These are phyloP conservation scores for Pleurotus tuoliensis DNA, from an alignment of 768 basidiomycete species.

Conservation along the genomic window DNA sequence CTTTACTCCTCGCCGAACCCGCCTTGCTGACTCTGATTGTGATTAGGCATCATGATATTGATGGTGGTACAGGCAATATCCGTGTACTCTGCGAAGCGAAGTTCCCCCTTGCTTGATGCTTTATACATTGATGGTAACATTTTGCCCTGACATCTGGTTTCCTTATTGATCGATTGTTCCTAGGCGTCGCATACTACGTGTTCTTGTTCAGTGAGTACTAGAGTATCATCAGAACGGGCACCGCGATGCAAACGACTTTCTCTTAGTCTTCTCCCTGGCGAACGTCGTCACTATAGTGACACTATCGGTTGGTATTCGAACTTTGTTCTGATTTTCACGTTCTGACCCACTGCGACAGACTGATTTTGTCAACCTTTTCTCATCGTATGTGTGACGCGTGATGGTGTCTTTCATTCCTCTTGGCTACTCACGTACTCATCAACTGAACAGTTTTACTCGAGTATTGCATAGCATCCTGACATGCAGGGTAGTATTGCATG, in stretches of 20 bases:
- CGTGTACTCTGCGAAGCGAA: neutral
- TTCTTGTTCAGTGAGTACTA: neutral
- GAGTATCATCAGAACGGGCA: neutral
- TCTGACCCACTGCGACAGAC: neutral
- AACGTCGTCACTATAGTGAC: slow-evolving; percentile 3
- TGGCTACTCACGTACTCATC: neutral
- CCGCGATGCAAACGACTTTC: neutral
- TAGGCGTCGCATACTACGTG: slow-evolving; percentile 1
- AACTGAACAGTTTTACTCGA: neutral
- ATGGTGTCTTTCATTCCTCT: too few relatives aligned
- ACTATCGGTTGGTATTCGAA: neutral
- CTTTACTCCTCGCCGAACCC: neutral
- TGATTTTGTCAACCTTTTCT: slow-evolving; percentile 1
- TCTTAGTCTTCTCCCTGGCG: neutral
- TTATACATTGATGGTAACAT: slow-evolving; percentile 3
- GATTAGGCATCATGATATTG: slow-evolving; percentile 6
- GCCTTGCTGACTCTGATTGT: neutral
- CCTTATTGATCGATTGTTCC: too few relatives aligned
- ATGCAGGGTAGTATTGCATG: slow-evolving; percentile 1
- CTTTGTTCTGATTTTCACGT: neutral
- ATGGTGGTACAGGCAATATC: neutral
- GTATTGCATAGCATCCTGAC: slow-evolving; percentile 4
- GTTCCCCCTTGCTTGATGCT: neutral
- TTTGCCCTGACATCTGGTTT: neutral
- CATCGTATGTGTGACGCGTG: neutral